phyloP scores from a whole-genome alignment of 2,329 filamentous ascomycete species.

The Beauveria varroae region DNA sequence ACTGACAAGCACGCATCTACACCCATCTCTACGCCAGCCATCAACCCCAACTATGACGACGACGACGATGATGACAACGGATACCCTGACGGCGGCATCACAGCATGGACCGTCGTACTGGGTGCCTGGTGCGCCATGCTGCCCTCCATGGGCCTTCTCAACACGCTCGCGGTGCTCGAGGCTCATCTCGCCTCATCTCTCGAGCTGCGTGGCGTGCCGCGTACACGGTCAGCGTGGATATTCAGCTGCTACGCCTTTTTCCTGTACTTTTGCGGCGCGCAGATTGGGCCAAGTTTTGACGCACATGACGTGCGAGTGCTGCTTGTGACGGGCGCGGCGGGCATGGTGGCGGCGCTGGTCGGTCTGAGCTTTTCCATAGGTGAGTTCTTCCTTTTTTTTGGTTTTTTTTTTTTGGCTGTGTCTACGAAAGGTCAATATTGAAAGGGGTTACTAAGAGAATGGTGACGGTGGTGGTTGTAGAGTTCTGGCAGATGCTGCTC shows the following conservation, averaged over 20 bases:
- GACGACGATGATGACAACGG: background rate
- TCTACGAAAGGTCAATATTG: too few relatives aligned
- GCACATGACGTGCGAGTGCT: conserved; percentile 54
- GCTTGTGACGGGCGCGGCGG: conserved; percentile 48
- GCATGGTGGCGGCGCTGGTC: conserved; percentile 47
- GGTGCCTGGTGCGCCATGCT: conserved; percentile 61
- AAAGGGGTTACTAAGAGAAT: too few relatives aligned
- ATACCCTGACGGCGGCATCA: conserved; percentile 62
- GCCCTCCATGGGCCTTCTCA: conserved; percentile 59
- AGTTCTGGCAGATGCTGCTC: conserved; percentile 66
- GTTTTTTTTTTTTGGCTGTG: background rate
- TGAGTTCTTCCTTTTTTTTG: conserved; percentile 13
- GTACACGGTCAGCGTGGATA: conserved; percentile 63
- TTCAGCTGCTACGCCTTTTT: conserved; percentile 65
- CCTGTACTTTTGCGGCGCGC: conserved; percentile 62
- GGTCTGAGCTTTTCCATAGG: conserved; percentile 50
- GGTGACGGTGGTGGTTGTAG: conserved; percentile 14
- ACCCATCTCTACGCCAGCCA: background rate
- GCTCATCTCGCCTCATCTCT: conserved; percentile 53
- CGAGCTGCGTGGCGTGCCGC: conserved; percentile 50
- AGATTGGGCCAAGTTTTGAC: conserved; percentile 65
- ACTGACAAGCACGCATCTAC: background rate
- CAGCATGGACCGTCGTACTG: conserved; percentile 64
- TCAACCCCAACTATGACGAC: background rate
- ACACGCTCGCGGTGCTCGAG: conserved; percentile 59